Evolutionary conservation across 2,329 filamentous ascomycete species (phyloP), one percentile per base, ranked within the genome.

Genomic region (Talaromyces amestolkiae): DNA sequence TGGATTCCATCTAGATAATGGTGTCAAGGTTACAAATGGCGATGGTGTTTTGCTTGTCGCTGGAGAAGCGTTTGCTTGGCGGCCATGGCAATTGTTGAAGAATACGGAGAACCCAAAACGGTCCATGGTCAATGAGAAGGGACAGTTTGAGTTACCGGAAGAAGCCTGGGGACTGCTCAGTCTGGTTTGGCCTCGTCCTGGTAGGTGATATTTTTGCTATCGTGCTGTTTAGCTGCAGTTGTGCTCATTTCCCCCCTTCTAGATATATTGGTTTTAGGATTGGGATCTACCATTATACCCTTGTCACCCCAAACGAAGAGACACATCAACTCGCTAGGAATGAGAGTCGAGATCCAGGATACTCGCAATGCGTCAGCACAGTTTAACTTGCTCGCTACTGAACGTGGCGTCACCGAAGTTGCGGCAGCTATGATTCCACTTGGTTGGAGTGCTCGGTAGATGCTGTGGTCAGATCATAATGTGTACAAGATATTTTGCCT

Each of bases 341-440:
- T 98, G 70, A 84, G 92, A 65, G 84, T 98, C 5, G 95, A 99
- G 73, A 85, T 97, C 3, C 85, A 94, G 73, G 95, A 98, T 79
- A 98, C 95, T 37, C 84, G 92, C 68, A 98, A 98, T 78, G 95
- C 95, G 9, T 92, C 94, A 1, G 90, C 93, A 39, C 93, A 97
- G 76, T 99, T 95, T 78, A 99, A 99, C 75, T 76, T 99, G 72
- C 81, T 99, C 63, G 94, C 93, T n/a, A 98, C 93, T 19, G 95
- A 99, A 81, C 84, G 95, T 61, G 94, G 95, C 1, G 88, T 95
- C 6, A 84, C 87, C 22, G 90, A 94, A 72, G 88, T 98, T 68
- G 94, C 93, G 33, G 94, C 92, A 2, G 94, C 93, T 10, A 76
- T 99, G 78, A 86, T 98, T 77, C 93, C 93, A 0, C 84, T 95